Percentiles rank a stretch among this genome's conserved stretches.
Conservation (phyloP, 176 grass and related monocot genomes). For the Juncus inflexus region DNA sequence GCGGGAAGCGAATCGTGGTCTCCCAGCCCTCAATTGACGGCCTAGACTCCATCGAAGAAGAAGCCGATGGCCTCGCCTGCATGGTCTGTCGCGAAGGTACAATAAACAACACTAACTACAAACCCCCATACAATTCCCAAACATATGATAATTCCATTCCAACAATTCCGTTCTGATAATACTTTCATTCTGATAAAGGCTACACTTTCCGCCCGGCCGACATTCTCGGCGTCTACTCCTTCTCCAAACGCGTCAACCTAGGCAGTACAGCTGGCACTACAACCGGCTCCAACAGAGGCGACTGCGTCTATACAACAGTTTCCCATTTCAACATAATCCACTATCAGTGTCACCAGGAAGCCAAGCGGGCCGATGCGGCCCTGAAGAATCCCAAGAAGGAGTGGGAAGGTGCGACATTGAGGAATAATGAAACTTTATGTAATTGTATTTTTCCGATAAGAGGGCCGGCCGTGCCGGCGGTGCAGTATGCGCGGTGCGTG, state of each 20-base stretch:
- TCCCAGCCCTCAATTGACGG: conserved; percentile 89
- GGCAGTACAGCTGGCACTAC: conserved; percentile 51
- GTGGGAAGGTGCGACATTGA: conserved; percentile 93
- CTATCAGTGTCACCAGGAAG: conserved; percentile 96
- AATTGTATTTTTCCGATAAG: conserved; percentile 94
- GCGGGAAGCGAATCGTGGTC: conserved; percentile 88
- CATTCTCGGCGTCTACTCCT: conserved; percentile 88
- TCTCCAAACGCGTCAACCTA: conserved; percentile 84
- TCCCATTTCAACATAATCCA: conserved; percentile 98
- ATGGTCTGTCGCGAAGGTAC: conserved; percentile 85
- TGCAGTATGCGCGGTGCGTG: conserved; percentile 76
- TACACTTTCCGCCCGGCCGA: conserved; percentile 86
- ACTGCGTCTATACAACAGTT: conserved; percentile 94
- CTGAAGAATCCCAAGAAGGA: conserved; percentile 93
- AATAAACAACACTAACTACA: too few relatives aligned
- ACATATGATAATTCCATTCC: too few relatives aligned
- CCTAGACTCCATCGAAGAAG: conserved; percentile 88
- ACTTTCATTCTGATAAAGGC: conserved; percentile 13
- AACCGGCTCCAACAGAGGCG: conserved; percentile 38
- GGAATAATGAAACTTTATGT: conserved; percentile 95
- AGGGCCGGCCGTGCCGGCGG: conserved; percentile 68
- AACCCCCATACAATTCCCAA: too few relatives aligned
- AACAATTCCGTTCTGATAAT: too few relatives aligned
- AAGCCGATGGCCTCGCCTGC: conserved; percentile 84
- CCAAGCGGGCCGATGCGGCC: conserved; percentile 86